phyloP scores from a whole-genome alignment of 148 eudicot genomes.

The Cornus kousa region DNA sequence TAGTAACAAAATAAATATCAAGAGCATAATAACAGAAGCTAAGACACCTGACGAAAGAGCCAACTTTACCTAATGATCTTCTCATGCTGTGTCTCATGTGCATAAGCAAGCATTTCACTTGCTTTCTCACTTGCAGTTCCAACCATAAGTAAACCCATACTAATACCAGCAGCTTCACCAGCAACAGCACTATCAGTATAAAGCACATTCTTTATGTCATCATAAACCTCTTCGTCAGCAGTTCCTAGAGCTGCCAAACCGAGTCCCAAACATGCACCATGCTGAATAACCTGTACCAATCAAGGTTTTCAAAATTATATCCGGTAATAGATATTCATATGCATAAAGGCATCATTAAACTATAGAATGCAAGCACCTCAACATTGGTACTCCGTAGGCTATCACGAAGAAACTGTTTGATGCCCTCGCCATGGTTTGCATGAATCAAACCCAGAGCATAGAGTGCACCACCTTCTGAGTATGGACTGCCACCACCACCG shows the following conservation, averaged over 20 bases:
- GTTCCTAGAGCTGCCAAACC: constrained; percentile 97
- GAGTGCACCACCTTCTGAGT: constrained; percentile 95
- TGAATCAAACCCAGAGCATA: constrained; percentile 97
- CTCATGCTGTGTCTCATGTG: constrained; percentile 98
- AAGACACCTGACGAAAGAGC: constrained; percentile 2
- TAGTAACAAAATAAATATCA: constrained; percentile 5
- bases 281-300: constrained; percentile 87
- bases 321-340: not conserved
- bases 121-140: constrained; percentile 99
- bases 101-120: constrained; percentile 94
- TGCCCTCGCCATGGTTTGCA: constrained; percentile 98
- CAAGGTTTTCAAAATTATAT: constrained; percentile 8
- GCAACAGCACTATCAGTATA: constrained; percentile 98
- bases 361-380: constrained; percentile 46
- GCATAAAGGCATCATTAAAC: not conserved
- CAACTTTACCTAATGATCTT: constrained; percentile 82
- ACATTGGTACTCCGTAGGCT: constrained; percentile 84
- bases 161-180: constrained; percentile 98
- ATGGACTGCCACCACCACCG: constrained; percentile 95
- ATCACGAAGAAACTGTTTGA: constrained; percentile 90
- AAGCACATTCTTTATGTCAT: constrained; percentile 83
- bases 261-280: constrained; percentile 94
- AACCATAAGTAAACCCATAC: constrained; percentile 96
- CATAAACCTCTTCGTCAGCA: constrained; percentile 88
- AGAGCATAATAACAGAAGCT: constrained; percentile 5